These are phyloP conservation scores for Scutellaria barbata DNA, from an alignment of 257 asterid species.

Conservation along the genomic window DNA sequence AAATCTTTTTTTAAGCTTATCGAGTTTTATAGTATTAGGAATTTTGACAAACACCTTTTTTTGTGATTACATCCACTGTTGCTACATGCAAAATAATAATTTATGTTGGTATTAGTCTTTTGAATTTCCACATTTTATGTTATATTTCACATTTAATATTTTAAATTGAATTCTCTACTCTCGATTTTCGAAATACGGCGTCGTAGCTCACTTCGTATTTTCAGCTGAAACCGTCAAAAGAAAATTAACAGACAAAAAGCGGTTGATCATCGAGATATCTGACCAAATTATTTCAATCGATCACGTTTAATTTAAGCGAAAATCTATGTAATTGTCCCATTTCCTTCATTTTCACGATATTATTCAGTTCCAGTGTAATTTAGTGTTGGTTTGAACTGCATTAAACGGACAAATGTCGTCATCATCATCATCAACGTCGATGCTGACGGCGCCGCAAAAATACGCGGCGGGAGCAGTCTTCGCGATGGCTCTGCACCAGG, in stretches of 20 bases:
- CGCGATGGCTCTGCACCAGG: slow-evolving; percentile 79
- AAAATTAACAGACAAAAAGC: slow-evolving; percentile 1
- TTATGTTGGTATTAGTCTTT: too few relatives aligned
- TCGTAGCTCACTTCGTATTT: slow-evolving; percentile 11
- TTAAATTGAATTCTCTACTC: too few relatives aligned
- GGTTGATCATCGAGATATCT: slow-evolving; percentile 29
- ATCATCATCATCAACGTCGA: slow-evolving; percentile 39
- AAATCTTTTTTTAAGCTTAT: too few relatives aligned
- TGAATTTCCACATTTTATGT: too few relatives aligned
- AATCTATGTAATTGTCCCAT: not conserved
- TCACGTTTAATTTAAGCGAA: not conserved
- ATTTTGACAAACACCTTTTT: too few relatives aligned
- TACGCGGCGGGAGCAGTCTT: slow-evolving; percentile 84
- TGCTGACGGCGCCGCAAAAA: slow-evolving; percentile 65
- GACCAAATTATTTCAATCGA: slow-evolving; percentile 18
- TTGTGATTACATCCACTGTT: too few relatives aligned
- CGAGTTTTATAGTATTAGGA: too few relatives aligned
- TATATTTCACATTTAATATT: too few relatives aligned
- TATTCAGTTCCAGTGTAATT: not conserved
- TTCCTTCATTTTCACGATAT: not conserved
- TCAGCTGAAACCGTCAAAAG: slow-evolving; percentile 2
- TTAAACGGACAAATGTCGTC: slow-evolving; percentile 39
- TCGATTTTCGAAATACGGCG: slow-evolving; percentile 23
- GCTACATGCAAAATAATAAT: too few relatives aligned
- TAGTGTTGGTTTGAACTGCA: slow-evolving; percentile 44